Conservation (phyloP, 1,139 yeast genomes). For the Yamadazyma friedrichii region DNA sequence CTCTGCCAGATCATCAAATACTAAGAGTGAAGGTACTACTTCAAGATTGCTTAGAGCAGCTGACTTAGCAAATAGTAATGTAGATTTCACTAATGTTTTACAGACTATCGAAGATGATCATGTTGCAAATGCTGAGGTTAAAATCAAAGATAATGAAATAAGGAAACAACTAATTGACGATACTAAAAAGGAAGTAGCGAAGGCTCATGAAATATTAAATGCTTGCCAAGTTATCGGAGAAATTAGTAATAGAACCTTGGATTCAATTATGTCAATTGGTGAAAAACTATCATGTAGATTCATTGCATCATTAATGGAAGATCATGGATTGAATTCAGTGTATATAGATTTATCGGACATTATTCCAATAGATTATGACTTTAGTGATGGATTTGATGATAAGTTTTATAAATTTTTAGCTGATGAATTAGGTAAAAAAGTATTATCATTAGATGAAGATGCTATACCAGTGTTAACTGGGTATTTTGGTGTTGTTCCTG, state of each 20-base stretch:
- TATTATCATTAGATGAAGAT: constrained; percentile 44
- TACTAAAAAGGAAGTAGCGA: constrained; percentile 63
- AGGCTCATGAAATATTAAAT: constrained; percentile 66
- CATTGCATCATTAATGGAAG: constrained; percentile 82
- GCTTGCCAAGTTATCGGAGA: constrained; percentile 94
- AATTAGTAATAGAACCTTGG: constrained; percentile 83
- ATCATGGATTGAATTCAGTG: constrained; percentile 70
- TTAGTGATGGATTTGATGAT: constrained; percentile 59
- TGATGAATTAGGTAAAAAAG: constrained; percentile 54
- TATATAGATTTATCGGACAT: constrained; percentile 79
- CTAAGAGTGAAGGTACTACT: constrained; percentile 94
- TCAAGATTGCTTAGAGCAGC: constrained; percentile 79
- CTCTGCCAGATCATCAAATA: constrained; percentile 87
- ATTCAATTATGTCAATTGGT: constrained; percentile 88
- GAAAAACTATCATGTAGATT: constrained; percentile 89
- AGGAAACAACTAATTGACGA: constrained; percentile 50
- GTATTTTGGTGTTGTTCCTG: constrained; percentile 91
- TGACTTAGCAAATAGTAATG: constrained; percentile 63
- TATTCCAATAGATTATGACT: constrained; percentile 58
- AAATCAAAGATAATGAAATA: constrained; percentile 47
- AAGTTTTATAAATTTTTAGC: constrained; percentile 66
- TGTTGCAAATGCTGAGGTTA: constrained; percentile 61
- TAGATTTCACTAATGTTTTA: constrained; percentile 53
- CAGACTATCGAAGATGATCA: constrained; percentile 76
- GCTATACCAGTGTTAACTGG: constrained; percentile 93